Conservation (phyloP, 1,284 basidiomycete genomes). For the Malassezia sp. region DNA sequence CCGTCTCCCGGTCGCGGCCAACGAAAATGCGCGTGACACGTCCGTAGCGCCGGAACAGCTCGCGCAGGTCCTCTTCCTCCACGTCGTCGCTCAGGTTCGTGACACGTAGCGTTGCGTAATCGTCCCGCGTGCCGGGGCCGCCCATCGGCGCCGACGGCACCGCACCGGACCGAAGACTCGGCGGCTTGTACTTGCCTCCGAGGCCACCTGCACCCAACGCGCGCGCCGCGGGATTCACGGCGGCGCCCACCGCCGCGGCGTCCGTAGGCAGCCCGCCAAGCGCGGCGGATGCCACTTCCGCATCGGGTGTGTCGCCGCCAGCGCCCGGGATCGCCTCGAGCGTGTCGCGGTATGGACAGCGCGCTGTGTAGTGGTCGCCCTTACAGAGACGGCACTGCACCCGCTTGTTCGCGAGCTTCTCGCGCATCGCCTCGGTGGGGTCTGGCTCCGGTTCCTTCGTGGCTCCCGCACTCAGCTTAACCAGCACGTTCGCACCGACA, state of each 20-base stretch:
- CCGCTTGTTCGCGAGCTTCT: slow-evolving; percentile 62
- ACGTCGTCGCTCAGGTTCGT: slow-evolving; percentile 95
- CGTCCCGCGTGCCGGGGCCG: slow-evolving; percentile 55
- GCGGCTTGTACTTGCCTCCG: slow-evolving; percentile 79
- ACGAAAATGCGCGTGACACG: slow-evolving; percentile 81
- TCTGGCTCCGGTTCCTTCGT: slow-evolving; percentile 55
- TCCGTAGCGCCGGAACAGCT: slow-evolving; percentile 59
- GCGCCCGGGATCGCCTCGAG: slow-evolving; percentile 58
- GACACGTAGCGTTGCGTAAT: slow-evolving; percentile 88
- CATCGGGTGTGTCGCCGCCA: slow-evolving; percentile 32
- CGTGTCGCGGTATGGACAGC: slow-evolving; percentile 96
- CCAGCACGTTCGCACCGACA: slow-evolving; percentile 75
- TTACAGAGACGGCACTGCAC: slow-evolving; percentile 89
- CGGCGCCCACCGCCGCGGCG: slow-evolving; percentile 45
- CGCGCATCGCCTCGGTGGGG: slow-evolving; percentile 62
- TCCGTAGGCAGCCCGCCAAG: slow-evolving; percentile 1
- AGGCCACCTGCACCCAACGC: slow-evolving; percentile 34
- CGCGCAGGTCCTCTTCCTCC: slow-evolving; percentile 83
- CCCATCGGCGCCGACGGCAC: slow-evolving; percentile 66
- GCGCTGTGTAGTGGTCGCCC: slow-evolving; percentile 92
- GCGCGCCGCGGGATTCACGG: slow-evolving; percentile 47
- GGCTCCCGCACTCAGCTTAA: slow-evolving; percentile 69
- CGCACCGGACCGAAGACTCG: slow-evolving; percentile 64
- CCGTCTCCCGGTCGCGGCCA: slow-evolving; percentile 87
- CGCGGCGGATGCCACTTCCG: slow-evolving; percentile 11